phyloP scores from a whole-genome alignment of 345 rosid genomes.

The Ceriops decandra region DNA sequence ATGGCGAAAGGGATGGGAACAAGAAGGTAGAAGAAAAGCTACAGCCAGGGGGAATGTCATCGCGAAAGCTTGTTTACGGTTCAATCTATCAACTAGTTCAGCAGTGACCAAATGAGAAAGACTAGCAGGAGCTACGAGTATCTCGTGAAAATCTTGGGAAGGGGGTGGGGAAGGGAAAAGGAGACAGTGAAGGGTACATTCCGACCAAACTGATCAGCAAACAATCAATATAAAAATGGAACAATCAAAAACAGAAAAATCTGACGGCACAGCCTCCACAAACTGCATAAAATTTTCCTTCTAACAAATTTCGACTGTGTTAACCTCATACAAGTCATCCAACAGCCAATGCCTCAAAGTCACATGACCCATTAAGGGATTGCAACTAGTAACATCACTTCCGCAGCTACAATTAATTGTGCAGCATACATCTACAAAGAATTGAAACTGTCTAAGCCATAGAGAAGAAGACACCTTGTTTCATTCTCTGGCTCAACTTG shows the following conservation, averaged over 20 bases:
- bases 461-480: conserved; percentile 19
- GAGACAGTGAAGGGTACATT: too few species aligned
- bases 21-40: too few species aligned
- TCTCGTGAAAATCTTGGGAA: too few species aligned
- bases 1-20: too few species aligned
- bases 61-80: too few species aligned
- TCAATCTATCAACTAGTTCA: too few species aligned
- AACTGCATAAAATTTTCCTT: neutral
- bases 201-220: too few species aligned
- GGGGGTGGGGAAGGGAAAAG: too few species aligned
- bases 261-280: neutral
- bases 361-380: conserved; percentile 16
- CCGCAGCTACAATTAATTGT: conserved; percentile 20
- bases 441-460: conserved; percentile 25
- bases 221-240: too few species aligned
- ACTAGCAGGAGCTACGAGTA: too few species aligned
- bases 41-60: too few species aligned
- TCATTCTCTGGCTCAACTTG: conserved; percentile 21
- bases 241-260: neutral
- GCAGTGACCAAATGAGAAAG: too few species aligned
- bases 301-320: neutral
- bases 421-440: conserved; percentile 22
- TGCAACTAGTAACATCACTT: conserved; percentile 6
- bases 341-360: conserved; percentile 7
- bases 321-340: neutral